Percentiles rank a stretch among this genome's conserved stretches.
These are phyloP conservation scores for Corrigiola litoralis DNA, from an alignment of 179 eudicot species.

Conservation along the genomic window DNA sequence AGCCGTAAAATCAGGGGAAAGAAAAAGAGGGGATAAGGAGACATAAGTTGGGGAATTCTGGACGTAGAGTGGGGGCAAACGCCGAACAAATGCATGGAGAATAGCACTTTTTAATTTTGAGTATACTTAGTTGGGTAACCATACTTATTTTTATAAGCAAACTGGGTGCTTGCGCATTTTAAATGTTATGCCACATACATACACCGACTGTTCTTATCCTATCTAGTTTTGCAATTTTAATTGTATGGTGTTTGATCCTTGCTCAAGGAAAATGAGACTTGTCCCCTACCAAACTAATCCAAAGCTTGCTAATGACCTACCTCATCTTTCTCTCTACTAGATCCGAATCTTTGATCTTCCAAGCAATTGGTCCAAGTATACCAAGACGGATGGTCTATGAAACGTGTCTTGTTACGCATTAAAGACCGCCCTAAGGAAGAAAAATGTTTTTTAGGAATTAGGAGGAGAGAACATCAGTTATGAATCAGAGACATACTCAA, in stretches of 20 bases:
- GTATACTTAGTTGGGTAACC: not conserved
- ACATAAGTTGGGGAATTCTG: not conserved
- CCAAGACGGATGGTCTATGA: not conserved
- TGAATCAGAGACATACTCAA: no score
- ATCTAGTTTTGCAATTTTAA: not conserved
- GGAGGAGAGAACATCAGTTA: no score
- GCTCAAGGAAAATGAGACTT: not conserved
- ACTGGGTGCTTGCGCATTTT: not conserved
- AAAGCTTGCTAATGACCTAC: not conserved
- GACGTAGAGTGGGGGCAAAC: not conserved
- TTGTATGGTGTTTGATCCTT: not conserved
- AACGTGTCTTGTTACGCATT: not conserved
- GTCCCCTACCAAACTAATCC: slow-evolving; percentile 12
- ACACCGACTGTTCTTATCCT: slow-evolving; percentile 11
- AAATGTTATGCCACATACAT: not conserved
- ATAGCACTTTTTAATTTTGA: not conserved
- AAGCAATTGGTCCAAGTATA: not conserved
- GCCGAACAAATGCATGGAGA: not conserved
- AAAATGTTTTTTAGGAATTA: no score
- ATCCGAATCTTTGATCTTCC: not conserved
- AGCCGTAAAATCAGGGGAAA: slow-evolving; percentile 2
- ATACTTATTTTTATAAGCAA: not conserved
- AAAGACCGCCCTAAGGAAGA: no score
- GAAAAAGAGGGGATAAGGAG: not conserved
- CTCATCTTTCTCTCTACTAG: not conserved